phyloP scores from a whole-genome alignment of 2,329 filamentous ascomycete species.

The Penicillium sp. region DNA sequence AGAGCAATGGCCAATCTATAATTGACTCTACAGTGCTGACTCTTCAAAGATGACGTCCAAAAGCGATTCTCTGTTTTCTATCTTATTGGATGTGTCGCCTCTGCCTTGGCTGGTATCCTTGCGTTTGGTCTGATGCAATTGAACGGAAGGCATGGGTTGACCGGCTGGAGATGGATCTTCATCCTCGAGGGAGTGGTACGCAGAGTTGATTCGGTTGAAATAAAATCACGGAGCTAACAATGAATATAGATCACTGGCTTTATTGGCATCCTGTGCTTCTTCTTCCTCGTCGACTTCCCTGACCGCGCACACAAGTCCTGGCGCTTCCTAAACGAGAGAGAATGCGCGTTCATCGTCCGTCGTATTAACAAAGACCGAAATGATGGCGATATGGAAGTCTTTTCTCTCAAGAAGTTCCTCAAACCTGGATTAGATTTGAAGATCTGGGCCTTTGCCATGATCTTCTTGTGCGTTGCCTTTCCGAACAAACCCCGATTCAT shows the following conservation, averaged over 20 bases:
- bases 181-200: conserved; percentile 51
- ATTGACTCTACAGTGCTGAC: not conserved
- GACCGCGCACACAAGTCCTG: conserved; percentile 32
- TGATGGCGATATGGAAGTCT: conserved; percentile 51
- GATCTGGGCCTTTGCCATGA: conserved; percentile 54
- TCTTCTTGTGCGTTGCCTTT: conserved; percentile 43
- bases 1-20: not conserved
- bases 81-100: conserved; percentile 49
- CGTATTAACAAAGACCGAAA: conserved; percentile 54
- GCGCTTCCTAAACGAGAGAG: conserved; percentile 37
- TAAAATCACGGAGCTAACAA: not conserved
- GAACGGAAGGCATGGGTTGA: conserved; percentile 43
- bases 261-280: conserved; percentile 30
- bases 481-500: not conserved
- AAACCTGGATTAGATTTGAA: conserved; percentile 50
- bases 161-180: conserved; percentile 56
- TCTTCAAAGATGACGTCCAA: conserved; percentile 28
- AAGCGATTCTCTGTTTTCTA: conserved; percentile 48
- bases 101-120: conserved; percentile 49
- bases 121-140: conserved; percentile 44
- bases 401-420: conserved; percentile 50
- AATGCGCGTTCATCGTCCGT: conserved; percentile 51
- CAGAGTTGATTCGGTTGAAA: not conserved
- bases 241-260: conserved; percentile 24
- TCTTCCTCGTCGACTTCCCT: conserved; percentile 41